Percentiles rank a stretch among this genome's conserved stretches.
Conservation (phyloP, 2,329 filamentous ascomycete species). For the Ophiocordyceps robertsii region DNA sequence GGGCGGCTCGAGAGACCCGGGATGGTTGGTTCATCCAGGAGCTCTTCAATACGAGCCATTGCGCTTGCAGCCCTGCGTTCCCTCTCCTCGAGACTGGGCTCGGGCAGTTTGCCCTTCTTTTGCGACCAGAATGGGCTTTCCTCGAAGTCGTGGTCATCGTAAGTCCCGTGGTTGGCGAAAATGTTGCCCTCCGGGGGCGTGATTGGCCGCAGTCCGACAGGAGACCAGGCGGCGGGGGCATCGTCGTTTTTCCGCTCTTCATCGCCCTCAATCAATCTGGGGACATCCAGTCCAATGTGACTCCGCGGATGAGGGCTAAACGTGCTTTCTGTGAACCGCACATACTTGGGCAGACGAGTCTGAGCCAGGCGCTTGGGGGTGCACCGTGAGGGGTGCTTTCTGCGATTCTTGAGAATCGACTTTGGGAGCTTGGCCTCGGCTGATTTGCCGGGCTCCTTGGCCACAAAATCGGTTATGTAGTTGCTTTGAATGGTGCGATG, state of each 20-base stretch:
- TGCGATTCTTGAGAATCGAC: conserved; percentile 16
- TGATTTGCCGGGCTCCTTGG: conserved; percentile 7
- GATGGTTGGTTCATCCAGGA: too few species aligned
- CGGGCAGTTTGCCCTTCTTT: too few species aligned
- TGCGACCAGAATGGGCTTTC: too few species aligned
- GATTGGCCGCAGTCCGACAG: neutral
- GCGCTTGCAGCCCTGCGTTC: too few species aligned
- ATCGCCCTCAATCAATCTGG: conserved; percentile 4
- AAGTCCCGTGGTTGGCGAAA: neutral
- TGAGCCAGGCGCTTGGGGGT: conserved; percentile 13
- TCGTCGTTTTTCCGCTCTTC: neutral
- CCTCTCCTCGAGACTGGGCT: too few species aligned
- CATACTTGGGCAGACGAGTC: conserved; percentile 12
- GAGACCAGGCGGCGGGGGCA: neutral
- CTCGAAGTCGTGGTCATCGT: too few species aligned
- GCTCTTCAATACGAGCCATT: too few species aligned
- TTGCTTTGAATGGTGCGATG: conserved; percentile 8
- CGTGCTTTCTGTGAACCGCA: conserved; percentile 16
- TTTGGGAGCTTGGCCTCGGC: conserved; percentile 9
- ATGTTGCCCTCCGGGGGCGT: neutral
- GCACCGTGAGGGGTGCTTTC: conserved; percentile 4
- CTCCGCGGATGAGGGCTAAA: conserved; percentile 12
- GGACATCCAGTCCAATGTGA: conserved; percentile 13
- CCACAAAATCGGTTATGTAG: conserved; percentile 9
- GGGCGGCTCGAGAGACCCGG: too few species aligned